phyloP scores from a whole-genome alignment of 192 early-diverging fungal genomes.

The Coemansia sp. region DNA sequence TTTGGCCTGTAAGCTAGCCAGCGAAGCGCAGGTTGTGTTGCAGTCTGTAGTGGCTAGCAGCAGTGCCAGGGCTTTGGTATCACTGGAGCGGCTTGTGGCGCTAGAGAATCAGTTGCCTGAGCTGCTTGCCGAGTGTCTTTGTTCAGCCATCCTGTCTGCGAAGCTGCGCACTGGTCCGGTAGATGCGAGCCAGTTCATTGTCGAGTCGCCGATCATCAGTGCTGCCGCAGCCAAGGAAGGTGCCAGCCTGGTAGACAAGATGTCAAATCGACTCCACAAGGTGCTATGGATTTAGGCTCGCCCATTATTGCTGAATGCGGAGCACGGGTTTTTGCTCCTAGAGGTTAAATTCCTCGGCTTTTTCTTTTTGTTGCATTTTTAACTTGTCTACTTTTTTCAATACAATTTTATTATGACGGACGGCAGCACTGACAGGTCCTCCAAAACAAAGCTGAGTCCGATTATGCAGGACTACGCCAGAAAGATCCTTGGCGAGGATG shows the following conservation, averaged over 20 bases:
- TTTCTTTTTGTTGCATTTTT: not conserved
- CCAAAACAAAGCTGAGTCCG: conserved; percentile 19
- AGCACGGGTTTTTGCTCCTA: not conserved
- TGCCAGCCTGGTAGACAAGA: conserved; percentile 28
- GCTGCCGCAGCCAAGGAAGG: conserved; percentile 31
- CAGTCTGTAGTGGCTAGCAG: conserved; percentile 9
- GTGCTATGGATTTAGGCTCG: conserved; percentile 11
- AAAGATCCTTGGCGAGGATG: conserved; percentile 43
- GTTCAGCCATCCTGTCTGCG: conserved; percentile 32
- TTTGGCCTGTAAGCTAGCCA: conserved; percentile 36
- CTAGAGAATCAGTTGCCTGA: conserved; percentile 36
- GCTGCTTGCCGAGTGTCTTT: conserved; percentile 41
- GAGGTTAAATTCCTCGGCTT: too few relatives aligned
- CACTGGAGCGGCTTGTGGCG: conserved; percentile 26
- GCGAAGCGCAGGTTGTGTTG: conserved; percentile 48
- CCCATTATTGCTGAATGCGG: not conserved
- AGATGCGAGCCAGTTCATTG: conserved; percentile 26
- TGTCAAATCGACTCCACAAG: conserved; percentile 29
- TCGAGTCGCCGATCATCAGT: conserved; percentile 45
- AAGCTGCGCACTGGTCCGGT: conserved; percentile 6
- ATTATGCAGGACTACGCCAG: conserved; percentile 36
- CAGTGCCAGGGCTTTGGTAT: not conserved
- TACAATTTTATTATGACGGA: not conserved
- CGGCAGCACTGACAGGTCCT: not conserved
- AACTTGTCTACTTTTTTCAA: not conserved